A percentile compares a stretch with the other conserved stretches of the same genome.
phyloP scores from a whole-genome alignment of 345 rosid species.

The Melaleuca quinquenervia region DNA sequence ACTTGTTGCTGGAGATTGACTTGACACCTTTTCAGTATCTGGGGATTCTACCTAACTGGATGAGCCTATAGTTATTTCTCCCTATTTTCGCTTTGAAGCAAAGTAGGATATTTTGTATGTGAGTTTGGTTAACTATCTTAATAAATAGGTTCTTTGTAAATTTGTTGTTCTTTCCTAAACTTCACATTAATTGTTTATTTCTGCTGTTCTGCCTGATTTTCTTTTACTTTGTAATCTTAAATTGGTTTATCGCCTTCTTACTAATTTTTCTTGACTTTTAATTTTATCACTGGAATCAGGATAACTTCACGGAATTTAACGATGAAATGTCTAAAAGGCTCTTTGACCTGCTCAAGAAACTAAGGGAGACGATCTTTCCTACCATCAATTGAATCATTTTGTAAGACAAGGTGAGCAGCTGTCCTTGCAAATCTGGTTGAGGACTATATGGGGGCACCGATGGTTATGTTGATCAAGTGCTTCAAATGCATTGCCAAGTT shows the following conservation, averaged over 20 bases:
- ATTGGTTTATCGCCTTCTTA: background rate
- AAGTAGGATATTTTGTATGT: background rate
- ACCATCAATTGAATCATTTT: conserved; percentile 55
- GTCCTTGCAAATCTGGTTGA: conserved; percentile 72
- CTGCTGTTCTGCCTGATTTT: background rate
- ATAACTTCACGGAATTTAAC: conserved; percentile 40
- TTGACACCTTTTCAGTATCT: background rate
- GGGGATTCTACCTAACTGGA: background rate
- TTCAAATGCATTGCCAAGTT: conserved; percentile 69
- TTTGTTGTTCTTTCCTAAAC: background rate
- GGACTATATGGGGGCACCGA: conserved; percentile 62
- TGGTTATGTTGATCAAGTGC: conserved; percentile 69
- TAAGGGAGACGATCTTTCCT: conserved; percentile 66
- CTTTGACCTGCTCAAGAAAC: conserved; percentile 41
- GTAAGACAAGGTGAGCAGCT: conserved; percentile 97
- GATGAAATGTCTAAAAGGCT: conserved; percentile 84
- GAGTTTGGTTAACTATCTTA: background rate
- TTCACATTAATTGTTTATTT: background rate
- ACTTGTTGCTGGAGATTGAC: background rate
- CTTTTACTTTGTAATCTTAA: background rate
- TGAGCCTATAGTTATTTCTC: background rate
- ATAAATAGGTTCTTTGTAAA: background rate
- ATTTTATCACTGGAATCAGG: conserved; percentile 24
- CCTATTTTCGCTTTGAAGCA: background rate
- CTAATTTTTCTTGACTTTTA: background rate